phyloP scores from a whole-genome alignment of 139 green algal genomes.

The Ettlia oleoabundans region DNA sequence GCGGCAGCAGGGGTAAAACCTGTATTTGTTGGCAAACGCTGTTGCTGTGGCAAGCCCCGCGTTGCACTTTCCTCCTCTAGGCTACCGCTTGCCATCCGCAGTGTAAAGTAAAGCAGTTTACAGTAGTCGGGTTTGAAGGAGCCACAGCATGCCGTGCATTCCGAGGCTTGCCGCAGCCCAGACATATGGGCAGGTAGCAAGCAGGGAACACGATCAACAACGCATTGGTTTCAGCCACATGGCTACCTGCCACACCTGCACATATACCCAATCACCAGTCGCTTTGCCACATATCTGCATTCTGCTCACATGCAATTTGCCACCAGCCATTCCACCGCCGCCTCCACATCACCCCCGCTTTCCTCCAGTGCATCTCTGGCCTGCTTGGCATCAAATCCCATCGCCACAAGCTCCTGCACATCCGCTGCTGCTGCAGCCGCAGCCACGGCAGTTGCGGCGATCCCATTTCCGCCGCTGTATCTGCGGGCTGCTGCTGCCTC shows the following conservation, averaged over 20 bases:
- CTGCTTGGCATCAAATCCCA: slow-evolving; percentile 75
- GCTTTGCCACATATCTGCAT: background rate
- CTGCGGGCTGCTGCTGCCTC: background rate
- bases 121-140: no score
- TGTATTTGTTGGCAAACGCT: no score
- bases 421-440: slow-evolving; percentile 22
- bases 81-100: no score
- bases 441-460: background rate
- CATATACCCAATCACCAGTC: background rate
- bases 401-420: slow-evolving; percentile 48
- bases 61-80: no score
- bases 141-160: no score
- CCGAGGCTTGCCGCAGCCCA: no score
- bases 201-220: no score
- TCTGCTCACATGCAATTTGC: slow-evolving; percentile 49
- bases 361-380: slow-evolving; percentile 74
- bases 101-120: no score
- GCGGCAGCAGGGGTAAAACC: no score
- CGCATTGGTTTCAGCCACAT: no score
- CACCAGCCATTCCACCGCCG: slow-evolving; percentile 73
- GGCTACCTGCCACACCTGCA: background rate
- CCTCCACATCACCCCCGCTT: slow-evolving; percentile 55
- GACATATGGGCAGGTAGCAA: no score
- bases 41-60: no score
- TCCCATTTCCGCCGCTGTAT: background rate